A percentile compares a stretch with the other conserved stretches of the same genome.
phyloP scores from a whole-genome alignment of 768 basidiomycete species.

The Lentinula lateritia region DNA sequence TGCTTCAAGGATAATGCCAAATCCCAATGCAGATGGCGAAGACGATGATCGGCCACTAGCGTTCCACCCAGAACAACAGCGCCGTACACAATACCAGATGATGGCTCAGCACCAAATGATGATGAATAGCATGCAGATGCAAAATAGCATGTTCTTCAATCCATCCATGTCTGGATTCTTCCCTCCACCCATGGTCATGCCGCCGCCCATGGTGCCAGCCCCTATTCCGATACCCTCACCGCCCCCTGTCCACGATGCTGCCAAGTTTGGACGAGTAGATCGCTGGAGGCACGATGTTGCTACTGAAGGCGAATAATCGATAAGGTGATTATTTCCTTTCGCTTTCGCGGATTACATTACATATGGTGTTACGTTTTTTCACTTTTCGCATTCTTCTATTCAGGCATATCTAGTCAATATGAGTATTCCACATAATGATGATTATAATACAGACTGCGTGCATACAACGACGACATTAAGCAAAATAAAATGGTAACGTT shows the following conservation, averaged over 20 bases:
- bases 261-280: slow-evolving; percentile 69
- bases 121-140: slow-evolving; percentile 75
- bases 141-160: slow-evolving; percentile 70
- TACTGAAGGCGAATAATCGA: slow-evolving; percentile 51
- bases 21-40: slow-evolving; percentile 27
- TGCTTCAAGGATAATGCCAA: slow-evolving; percentile 41
- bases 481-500: background rate
- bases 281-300: slow-evolving; percentile 78
- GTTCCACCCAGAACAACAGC: slow-evolving; percentile 71
- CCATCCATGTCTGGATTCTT: slow-evolving; percentile 71
- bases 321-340: background rate
- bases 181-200: slow-evolving; percentile 46
- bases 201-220: slow-evolving; percentile 30
- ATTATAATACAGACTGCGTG: slow-evolving; percentile 5
- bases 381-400: background rate
- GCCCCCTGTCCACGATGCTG: slow-evolving; percentile 57
- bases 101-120: slow-evolving; percentile 55
- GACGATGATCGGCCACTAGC: slow-evolving; percentile 72
- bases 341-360: background rate
- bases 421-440: slow-evolving; percentile 1
- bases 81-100: slow-evolving; percentile 63
- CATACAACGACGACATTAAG: slow-evolving; percentile 6
- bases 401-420: background rate
- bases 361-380: background rate
- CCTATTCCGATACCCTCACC: slow-evolving; percentile 53